A percentile compares a stretch with the other conserved stretches of the same genome.
Conservation (phyloP, 2,329 filamentous ascomycete genomes). For the Fusarium buharicum region DNA sequence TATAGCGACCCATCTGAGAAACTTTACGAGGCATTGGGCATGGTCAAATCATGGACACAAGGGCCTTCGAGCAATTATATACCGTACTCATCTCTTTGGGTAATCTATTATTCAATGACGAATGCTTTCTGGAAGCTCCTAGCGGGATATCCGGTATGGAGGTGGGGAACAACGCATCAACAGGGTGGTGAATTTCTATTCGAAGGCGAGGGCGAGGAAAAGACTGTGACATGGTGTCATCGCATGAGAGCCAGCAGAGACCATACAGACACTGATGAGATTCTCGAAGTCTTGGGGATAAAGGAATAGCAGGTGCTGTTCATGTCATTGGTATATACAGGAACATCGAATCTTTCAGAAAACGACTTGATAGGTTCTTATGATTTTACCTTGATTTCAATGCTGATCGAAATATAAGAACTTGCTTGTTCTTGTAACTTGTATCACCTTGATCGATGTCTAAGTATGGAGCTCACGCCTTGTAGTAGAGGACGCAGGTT, state of each 20-base stretch:
- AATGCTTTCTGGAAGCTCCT: conserved; percentile 1
- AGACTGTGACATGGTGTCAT: conserved; percentile 26
- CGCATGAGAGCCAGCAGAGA: conserved; percentile 19
- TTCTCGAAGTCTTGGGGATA: conserved; percentile 17
- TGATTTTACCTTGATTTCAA: too few relatives aligned
- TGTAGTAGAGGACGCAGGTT: too few relatives aligned
- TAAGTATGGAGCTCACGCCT: too few relatives aligned
- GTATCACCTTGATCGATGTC: too few relatives aligned
- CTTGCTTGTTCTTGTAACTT: too few relatives aligned
- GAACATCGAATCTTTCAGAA: too few relatives aligned
- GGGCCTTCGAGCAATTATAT: conserved; percentile 15
- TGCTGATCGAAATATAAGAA: too few relatives aligned
- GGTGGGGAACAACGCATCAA: conserved; percentile 7
- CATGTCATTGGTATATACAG: not conserved
- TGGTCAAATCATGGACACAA: conserved; percentile 17
- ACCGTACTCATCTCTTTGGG: not conserved
- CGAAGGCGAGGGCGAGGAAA: conserved; percentile 3
- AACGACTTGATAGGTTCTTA: too few relatives aligned
- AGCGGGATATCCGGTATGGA: conserved; percentile 5
- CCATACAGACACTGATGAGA: conserved; percentile 25
- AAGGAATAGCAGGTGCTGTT: not conserved
- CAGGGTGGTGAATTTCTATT: conserved; percentile 34
- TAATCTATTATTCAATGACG: not conserved
- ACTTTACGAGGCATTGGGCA: conserved; percentile 20
- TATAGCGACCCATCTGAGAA: conserved; percentile 23